Evolutionary conservation across 2,329 filamentous ascomycete species (phyloP).

Genomic region (Curvularia eragrostidis): DNA sequence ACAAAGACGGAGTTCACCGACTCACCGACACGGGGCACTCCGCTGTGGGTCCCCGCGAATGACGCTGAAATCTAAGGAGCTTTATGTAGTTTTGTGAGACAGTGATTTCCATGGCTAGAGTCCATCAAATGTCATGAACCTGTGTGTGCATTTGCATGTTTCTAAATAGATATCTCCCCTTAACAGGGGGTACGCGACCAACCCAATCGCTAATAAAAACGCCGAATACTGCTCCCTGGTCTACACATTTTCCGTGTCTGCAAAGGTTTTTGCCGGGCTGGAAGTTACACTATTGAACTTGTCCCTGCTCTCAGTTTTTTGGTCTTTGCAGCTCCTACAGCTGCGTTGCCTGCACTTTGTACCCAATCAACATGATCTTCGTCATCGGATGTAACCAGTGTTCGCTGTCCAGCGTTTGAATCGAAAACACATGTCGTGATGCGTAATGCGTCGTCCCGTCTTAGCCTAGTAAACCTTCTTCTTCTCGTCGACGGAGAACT

Average conservation of each 20-base stretch:
- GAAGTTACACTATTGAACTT: conserved; percentile 19
- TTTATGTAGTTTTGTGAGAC: no score
- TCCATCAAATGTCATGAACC: conserved; percentile 2
- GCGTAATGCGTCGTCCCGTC: conserved; percentile 52
- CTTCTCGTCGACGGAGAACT: conserved; percentile 99
- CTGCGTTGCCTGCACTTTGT: conserved; percentile 9
- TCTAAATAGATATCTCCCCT: neutral
- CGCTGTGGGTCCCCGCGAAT: conserved; percentile 14
- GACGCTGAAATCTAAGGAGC: neutral
- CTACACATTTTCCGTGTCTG: conserved; percentile 36
- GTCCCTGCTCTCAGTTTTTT: conserved; percentile 8
- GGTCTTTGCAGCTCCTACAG: neutral
- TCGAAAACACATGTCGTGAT: conserved; percentile 27
- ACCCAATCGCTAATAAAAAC: conserved; percentile 29
- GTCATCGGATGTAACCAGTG: conserved; percentile 34
- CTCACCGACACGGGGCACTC: conserved; percentile 22
- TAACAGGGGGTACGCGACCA: conserved; percentile 19
- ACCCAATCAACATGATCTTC: conserved; percentile 22
- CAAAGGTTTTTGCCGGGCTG: conserved; percentile 2
- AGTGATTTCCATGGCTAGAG: neutral
- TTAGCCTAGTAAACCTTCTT: conserved; percentile 94
- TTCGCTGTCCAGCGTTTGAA: conserved; percentile 27
- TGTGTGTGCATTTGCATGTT: conserved; percentile 1
- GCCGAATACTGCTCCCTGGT: conserved; percentile 34
- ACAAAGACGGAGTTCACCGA: conserved; percentile 26